Evolutionary conservation across 768 basidiomycete species (phyloP).

Genomic region (Amanita pseudoporphyria): DNA sequence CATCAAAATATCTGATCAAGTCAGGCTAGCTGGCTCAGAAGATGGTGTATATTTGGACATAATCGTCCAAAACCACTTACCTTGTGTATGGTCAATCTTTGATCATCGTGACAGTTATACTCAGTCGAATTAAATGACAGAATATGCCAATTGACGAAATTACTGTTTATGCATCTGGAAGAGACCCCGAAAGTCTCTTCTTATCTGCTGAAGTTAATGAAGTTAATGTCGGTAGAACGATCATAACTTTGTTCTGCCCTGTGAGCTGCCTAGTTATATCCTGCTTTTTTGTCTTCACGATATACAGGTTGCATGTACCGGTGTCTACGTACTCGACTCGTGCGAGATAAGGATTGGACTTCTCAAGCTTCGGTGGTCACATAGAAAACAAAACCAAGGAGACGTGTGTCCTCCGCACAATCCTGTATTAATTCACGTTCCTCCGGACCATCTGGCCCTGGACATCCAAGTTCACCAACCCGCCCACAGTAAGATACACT

Average conservation of each 20-base stretch:
- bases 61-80: conserved; percentile 53
- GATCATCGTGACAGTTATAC: conserved; percentile 1
- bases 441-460: conserved; percentile 51
- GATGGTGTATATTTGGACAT: conserved; percentile 61
- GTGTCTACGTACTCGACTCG: conserved; percentile 57
- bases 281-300: neutral
- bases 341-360: conserved; percentile 58
- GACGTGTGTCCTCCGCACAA: conserved; percentile 15
- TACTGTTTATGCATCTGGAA: conserved; percentile 47
- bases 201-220: conserved; percentile 35
- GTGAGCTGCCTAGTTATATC: conserved; percentile 33
- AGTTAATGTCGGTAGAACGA: conserved; percentile 51
- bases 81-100: conserved; percentile 50
- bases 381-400: conserved; percentile 28
- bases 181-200: conserved; percentile 50
- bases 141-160: conserved; percentile 53
- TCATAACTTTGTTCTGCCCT: conserved; percentile 55
- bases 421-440: conserved; percentile 46
- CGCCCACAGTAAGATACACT: conserved; percentile 25
- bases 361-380: conserved; percentile 57
- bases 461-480: conserved; percentile 59
- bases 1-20: conserved; percentile 36
- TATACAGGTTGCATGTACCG: conserved; percentile 56
- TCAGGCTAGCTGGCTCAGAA: conserved; percentile 42
- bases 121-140: conserved; percentile 26